A percentile compares a stretch with the other conserved stretches of the same genome.
phyloP scores from a whole-genome alignment of 257 asterid genomes.

The Linderniella brevidens region DNA sequence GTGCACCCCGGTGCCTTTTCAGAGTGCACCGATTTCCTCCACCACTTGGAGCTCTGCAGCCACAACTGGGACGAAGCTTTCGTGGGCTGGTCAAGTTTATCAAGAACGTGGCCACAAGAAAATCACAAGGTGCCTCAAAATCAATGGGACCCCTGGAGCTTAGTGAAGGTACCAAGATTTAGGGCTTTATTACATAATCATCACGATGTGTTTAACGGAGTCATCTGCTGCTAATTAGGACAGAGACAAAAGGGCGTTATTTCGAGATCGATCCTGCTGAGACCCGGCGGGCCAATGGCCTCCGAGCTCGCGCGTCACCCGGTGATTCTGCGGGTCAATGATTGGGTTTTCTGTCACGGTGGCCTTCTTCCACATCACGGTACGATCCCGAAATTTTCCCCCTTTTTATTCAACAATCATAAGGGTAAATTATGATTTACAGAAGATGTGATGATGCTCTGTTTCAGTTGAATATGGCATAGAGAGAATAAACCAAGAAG shows the following conservation, averaged over 20 bases:
- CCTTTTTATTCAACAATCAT: neutral
- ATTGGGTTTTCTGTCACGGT: slow-evolving; percentile 96
- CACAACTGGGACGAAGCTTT: slow-evolving; percentile 88
- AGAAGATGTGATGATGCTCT: neutral
- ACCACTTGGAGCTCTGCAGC: slow-evolving; percentile 50
- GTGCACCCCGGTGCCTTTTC: slow-evolving; percentile 69
- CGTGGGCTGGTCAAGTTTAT: slow-evolving; percentile 47
- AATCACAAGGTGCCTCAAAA: slow-evolving; percentile 26
- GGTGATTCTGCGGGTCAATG: slow-evolving; percentile 74
- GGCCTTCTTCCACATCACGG: slow-evolving; percentile 99
- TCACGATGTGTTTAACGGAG: slow-evolving; percentile 6
- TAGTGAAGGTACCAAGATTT: slow-evolving; percentile 52
- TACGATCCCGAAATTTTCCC: slow-evolving; percentile 11
- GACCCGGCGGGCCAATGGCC: slow-evolving; percentile 89
- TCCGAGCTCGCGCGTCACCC: slow-evolving; percentile 65
- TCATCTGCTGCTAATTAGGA: slow-evolving; percentile 51
- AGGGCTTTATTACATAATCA: neutral
- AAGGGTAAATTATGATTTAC: neutral
- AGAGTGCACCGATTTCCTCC: slow-evolving; percentile 71
- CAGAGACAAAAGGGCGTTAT: slow-evolving; percentile 92
- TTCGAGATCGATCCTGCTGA: slow-evolving; percentile 77
- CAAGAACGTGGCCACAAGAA: slow-evolving; percentile 39
- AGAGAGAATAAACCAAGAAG: slow-evolving; percentile 72
- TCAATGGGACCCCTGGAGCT: slow-evolving; percentile 63
- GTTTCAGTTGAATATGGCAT: slow-evolving; percentile 77